Evolutionary conservation across 2,329 filamentous ascomycete genomes (phyloP), one percentile per base, ranked within the genome.

Genomic region (Nigrospora osmanthi): DNA sequence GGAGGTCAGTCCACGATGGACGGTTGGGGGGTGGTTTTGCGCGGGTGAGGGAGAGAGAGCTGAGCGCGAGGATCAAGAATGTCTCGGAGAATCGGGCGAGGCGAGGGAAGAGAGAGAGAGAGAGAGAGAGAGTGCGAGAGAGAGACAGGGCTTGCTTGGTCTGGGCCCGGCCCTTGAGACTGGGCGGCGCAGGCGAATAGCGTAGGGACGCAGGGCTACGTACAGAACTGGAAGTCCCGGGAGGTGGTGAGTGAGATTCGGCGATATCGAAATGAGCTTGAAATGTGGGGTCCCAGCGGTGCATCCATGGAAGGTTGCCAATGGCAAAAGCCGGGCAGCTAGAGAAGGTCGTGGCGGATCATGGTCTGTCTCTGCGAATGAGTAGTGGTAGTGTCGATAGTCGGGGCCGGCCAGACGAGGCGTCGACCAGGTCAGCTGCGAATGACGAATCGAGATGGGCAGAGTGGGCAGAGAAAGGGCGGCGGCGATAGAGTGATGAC

Each of bases 251-350:
- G 39, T 16, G 34, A 41, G 39, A 28, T 28, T 28, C 23, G 23
- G 9, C 39, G 23, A 16, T n/a, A 41, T 41, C 34, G 39, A 41
- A 41, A 33, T 23, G 39, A 41, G 39, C 39, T 41, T 41, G 39
- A 41, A 41, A 19, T 41, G 39, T 41, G 39, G 39, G 39, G 39
- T 28, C 5, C 23, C 10, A 28, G 23, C 31, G 31, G 5, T 6
- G 15, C 13, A n/a, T 34, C 12, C 23, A 23, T 14, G 39, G 39
- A 23, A n/a, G 39, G 39, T 41, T 15, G 39, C 39, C 32, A 19
- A 10, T 7, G 23, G 23, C 23, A 28, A 28, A 28, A 28, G 23
- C 23, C 23, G 23, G 23, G 23, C 23, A 28, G 9, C 23, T 28
- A 28, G 23, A 28, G 9, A 6, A 28, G 23, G 23, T 7, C 23